Percentiles rank a stretch among this genome's conserved stretches.
phyloP scores from a whole-genome alignment of 805 yeast species.

The Teunomyces gatunensis region DNA sequence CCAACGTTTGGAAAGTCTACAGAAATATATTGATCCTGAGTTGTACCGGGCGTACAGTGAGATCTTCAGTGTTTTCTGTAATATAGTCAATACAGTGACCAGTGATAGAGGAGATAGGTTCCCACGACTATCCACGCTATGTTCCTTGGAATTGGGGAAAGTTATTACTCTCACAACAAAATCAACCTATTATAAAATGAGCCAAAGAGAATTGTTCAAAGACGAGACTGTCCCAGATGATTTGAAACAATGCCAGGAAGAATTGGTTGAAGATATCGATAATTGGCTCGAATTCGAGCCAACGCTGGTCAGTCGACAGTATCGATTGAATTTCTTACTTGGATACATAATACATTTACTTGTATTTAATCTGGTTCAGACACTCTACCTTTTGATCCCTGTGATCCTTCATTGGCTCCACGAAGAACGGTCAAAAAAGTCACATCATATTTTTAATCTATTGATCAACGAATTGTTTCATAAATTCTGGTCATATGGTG shows the following conservation, averaged over 20 bases:
- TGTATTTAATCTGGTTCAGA: conserved; percentile 31
- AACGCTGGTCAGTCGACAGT: conserved; percentile 13
- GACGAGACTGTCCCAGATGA: conserved; percentile 23
- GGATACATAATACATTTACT: conserved; percentile 37
- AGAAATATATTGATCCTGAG: conserved; percentile 26
- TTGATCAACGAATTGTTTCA: conserved; percentile 13
- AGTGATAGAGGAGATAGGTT: not conserved
- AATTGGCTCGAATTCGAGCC: conserved; percentile 38
- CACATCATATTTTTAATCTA: not conserved
- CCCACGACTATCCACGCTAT: conserved; percentile 19
- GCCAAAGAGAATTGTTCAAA: conserved; percentile 24
- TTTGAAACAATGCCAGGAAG: conserved; percentile 19
- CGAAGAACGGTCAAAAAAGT: conserved; percentile 17
- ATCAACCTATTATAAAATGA: conserved; percentile 32
- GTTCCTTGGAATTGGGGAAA: conserved; percentile 31
- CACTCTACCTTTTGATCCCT: conserved; percentile 33
- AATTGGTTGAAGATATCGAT: conserved; percentile 33
- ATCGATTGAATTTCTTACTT: conserved; percentile 24
- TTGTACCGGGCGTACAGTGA: conserved; percentile 28
- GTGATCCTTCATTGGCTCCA: conserved; percentile 36
- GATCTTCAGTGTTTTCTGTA: conserved; percentile 28
- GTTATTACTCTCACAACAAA: conserved; percentile 33
- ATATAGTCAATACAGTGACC: conserved; percentile 17
- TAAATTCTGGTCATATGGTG: conserved; percentile 23
- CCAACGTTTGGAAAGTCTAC: conserved; percentile 23